Percentiles rank a stretch among this genome's conserved stretches.
Conservation (phyloP, 768 basidiomycete species). For the Agaricus blazei region DNA sequence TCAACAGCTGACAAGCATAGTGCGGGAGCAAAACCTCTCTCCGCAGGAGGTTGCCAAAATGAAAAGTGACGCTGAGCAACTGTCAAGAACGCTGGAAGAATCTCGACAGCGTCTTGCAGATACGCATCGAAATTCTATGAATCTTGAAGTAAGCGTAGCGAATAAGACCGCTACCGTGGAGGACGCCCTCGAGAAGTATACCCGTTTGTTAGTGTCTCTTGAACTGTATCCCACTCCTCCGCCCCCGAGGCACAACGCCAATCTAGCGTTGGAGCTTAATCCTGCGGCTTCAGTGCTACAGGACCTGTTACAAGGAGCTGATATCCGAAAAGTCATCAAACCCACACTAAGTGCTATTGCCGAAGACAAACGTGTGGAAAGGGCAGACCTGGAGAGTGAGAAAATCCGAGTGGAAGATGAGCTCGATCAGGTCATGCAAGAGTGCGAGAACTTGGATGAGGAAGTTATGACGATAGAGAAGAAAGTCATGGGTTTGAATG, state of each 20-base stretch:
- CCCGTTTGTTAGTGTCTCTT: constrained; percentile 64
- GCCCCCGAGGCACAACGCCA: constrained; percentile 63
- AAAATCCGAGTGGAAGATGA: constrained; percentile 79
- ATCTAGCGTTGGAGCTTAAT: constrained; percentile 80
- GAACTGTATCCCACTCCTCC: constrained; percentile 75
- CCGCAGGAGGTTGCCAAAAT: constrained; percentile 89
- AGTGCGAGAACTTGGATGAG: constrained; percentile 79
- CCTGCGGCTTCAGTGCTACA: constrained; percentile 67
- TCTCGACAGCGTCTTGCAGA: constrained; percentile 73
- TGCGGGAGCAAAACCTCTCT: constrained; percentile 84
- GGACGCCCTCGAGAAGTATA: constrained; percentile 77
- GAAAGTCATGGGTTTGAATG: constrained; percentile 62
- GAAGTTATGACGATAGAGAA: constrained; percentile 72
- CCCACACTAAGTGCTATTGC: constrained; percentile 71
- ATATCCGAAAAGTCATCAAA: constrained; percentile 69
- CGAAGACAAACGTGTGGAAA: constrained; percentile 66
- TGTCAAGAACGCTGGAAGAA: constrained; percentile 69
- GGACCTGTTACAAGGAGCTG: constrained; percentile 61
- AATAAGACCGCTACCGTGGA: constrained; percentile 80
- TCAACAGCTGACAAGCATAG: constrained; percentile 53
- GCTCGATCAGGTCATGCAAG: constrained; percentile 67
- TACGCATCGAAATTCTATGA: constrained; percentile 65
- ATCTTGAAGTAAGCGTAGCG: constrained; percentile 78
- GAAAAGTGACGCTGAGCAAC: constrained; percentile 83
- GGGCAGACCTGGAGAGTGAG: constrained; percentile 69